These are phyloP conservation scores for Rhododendron mucronatum DNA, from an alignment of 148 eudicot genomes.

Conservation along the genomic window DNA sequence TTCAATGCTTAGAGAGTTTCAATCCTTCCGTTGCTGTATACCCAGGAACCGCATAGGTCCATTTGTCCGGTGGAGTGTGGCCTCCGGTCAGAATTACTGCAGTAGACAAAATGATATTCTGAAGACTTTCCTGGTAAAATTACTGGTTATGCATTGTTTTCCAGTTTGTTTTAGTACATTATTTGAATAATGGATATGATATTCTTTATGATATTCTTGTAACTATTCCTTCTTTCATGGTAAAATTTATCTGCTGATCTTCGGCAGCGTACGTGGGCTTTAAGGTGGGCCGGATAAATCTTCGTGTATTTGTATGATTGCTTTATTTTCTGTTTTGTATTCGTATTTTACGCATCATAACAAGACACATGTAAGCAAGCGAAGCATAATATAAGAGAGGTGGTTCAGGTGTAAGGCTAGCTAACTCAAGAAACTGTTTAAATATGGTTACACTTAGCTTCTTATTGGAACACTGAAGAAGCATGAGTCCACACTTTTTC, in stretches of 20 bases:
- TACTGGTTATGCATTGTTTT: not conserved
- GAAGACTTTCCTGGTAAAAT: not conserved
- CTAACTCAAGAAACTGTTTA: not conserved
- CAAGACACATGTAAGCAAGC: not conserved
- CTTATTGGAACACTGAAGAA: slow-evolving; percentile 10
- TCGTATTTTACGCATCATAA: not conserved
- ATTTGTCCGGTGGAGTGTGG: not conserved
- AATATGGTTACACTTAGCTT: slow-evolving; percentile 1
- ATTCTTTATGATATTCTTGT: not conserved
- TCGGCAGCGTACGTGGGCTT: not conserved
- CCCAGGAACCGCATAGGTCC: not conserved
- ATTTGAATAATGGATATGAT: not conserved
- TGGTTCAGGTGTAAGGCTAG: not conserved
- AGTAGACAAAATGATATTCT: not conserved
- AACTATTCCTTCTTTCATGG: not conserved
- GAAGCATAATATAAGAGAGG: not conserved
- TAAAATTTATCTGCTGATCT: not conserved
- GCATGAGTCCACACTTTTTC: slow-evolving; percentile 8
- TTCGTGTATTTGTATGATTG: not conserved
- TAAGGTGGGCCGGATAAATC: not conserved
- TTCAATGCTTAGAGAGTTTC: not conserved
- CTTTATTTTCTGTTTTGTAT: not conserved
- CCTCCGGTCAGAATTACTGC: not conserved
- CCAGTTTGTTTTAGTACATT: not conserved
- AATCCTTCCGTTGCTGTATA: not conserved